These are phyloP conservation scores for Penicillium vulpinum DNA, from an alignment of 2,329 filamentous ascomycete species.

Conservation along the genomic window DNA sequence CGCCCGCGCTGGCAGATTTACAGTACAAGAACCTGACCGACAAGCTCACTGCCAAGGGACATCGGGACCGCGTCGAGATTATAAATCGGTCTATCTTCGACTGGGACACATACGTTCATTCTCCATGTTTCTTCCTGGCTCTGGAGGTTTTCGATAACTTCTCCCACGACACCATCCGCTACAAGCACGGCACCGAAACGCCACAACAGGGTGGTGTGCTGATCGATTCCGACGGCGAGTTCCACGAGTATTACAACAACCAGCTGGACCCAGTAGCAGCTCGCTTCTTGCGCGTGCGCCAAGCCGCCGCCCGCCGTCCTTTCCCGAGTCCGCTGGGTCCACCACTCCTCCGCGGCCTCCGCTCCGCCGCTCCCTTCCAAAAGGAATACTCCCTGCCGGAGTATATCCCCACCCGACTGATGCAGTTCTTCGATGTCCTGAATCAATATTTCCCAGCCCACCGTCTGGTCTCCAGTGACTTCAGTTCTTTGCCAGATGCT, in stretches of 20 bases:
- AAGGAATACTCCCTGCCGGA: conserved; percentile 79
- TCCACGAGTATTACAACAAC: conserved; percentile 89
- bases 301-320: conserved; percentile 62
- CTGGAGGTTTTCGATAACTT: conserved; percentile 99
- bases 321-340: conserved; percentile 48
- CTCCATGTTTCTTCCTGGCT: conserved; percentile 94
- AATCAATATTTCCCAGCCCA: conserved; percentile 87
- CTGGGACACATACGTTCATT: conserved; percentile 83
- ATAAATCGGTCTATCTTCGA: conserved; percentile 94
- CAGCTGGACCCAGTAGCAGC: conserved; percentile 78
- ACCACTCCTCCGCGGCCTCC: conserved; percentile 60
- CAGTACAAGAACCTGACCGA: conserved; percentile 71
- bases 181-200: conserved; percentile 76
- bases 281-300: conserved; percentile 79
- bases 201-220: conserved; percentile 87
- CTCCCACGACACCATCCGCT: conserved; percentile 89
- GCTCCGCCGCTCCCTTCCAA: conserved; percentile 66
- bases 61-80: conserved; percentile 85
- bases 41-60: conserved; percentile 68
- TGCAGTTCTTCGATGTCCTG: conserved; percentile 95
- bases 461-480: conserved; percentile 85
- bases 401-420: conserved; percentile 89
- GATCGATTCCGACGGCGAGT: conserved; percentile 80
- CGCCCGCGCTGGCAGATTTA: conserved; percentile 71
- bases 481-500: conserved; percentile 80